Base-by-base conservation (phyloP, 768 basidiomycete species). In the Mycena belliarum region DNA sequence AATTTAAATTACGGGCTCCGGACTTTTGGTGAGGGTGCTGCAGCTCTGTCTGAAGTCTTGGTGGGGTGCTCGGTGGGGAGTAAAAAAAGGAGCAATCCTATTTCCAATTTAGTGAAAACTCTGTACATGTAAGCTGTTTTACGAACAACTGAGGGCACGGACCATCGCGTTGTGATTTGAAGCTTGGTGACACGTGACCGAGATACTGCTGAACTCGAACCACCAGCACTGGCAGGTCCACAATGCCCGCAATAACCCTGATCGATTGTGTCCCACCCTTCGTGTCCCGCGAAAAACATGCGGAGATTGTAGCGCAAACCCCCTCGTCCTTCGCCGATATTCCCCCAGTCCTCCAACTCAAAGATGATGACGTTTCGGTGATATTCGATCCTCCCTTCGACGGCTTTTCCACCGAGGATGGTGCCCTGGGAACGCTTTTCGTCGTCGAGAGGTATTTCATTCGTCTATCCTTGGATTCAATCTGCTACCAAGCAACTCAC, bases 271-370 rank as follows among this genome's bases (percentile, higher is more conserved):
- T 78, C 14, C 80, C 80, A 14, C 48, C 65, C 8, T 79, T 73
- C 60, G 69, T 71, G 9, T 72, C 76, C 14, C 72, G 76, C 14
- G 91, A 93, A 47, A 87, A 93, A 62, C 88, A 93, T 72, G 74
- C 76, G 29, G 68, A 72, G 3, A 67, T 94, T 42, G 79, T 87
- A 10, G 82, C 81, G 16, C 87, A 89, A 1, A 98, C 95, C 0
- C 95, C 95, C 2, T 65, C 78, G 0, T 92, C 92, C 0, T 97
- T 97, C 73, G 76, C 73, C 61, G 87, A 89, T 64, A 94, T 98
- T 55, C 93, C 89, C 2, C 29, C 29, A 32, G 78, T 95, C 54
- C 75, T 95, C 52, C 81, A 84, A 62, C 86, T 89, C 75, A 79
- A 81, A 63, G 82, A 95, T 66, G 81, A 86, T 3, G 79, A 83